Conservation (phyloP, 257 asterid genomes). For the Sherardia arvensis region DNA sequence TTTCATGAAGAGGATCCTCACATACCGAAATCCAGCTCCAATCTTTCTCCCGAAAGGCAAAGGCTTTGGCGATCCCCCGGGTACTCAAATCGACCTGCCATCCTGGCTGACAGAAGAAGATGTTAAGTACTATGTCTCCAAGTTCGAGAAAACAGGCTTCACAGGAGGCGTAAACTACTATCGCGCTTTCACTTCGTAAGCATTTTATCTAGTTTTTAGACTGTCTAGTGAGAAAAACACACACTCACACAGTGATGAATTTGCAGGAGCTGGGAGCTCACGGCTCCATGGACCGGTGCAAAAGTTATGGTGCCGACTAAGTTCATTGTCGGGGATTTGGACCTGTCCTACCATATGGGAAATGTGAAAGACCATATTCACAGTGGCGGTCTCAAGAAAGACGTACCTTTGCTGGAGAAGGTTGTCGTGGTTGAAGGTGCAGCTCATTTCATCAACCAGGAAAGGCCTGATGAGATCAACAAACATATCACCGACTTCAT, state of each 20-base stretch:
- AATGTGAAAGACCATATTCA: conserved; percentile 46
- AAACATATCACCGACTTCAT: conserved; percentile 47
- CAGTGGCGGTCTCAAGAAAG: conserved; percentile 47
- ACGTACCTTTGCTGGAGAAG: conserved; percentile 52
- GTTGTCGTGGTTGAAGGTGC: conserved; percentile 46
- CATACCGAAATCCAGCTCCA: conserved; percentile 41
- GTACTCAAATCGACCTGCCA: conserved; percentile 20
- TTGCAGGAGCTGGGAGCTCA: conserved; percentile 60
- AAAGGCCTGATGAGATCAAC: conserved; percentile 55
- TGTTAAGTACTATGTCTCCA: conserved; percentile 43
- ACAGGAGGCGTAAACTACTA: conserved; percentile 74
- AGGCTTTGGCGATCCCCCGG: conserved; percentile 21
- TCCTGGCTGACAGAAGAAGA: conserved; percentile 62
- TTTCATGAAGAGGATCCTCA: conserved; percentile 37
- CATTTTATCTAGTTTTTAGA: too few species aligned
- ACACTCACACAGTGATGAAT: not conserved
- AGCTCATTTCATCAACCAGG: conserved; percentile 63
- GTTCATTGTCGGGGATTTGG: conserved; percentile 54
- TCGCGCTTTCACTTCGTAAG: conserved; percentile 49
- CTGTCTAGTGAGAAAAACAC: not conserved
- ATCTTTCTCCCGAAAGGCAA: conserved; percentile 49
- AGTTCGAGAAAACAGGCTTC: conserved; percentile 56
- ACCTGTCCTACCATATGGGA: conserved; percentile 40
- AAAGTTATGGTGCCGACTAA: conserved; percentile 49
- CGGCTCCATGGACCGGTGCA: conserved; percentile 59